phyloP scores from a whole-genome alignment of 2,329 filamentous ascomycete genomes.

The Hymenoscyphus salicellus region DNA sequence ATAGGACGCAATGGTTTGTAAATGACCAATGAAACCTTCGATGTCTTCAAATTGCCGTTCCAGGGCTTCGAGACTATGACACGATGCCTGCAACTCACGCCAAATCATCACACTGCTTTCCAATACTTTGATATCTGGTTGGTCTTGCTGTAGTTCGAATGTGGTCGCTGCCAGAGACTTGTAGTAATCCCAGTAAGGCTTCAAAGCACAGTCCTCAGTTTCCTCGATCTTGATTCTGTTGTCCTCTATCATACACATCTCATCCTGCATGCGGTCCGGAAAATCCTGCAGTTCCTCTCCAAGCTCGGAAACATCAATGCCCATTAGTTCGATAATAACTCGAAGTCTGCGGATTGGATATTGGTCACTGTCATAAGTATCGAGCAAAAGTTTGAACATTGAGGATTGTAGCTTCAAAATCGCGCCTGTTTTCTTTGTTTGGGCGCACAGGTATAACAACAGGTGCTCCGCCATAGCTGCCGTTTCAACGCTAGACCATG shows the following conservation, averaged over 20 bases:
- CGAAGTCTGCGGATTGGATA: constrained; percentile 36
- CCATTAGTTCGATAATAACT: constrained; percentile 27
- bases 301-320: constrained; percentile 20
- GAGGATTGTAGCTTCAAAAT: constrained; percentile 21
- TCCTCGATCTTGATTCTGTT: constrained; percentile 12
- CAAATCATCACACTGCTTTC: constrained; percentile 30
- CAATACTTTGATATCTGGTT: constrained; percentile 27
- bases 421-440: constrained; percentile 17
- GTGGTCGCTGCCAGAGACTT: constrained; percentile 27
- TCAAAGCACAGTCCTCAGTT: constrained; percentile 29
- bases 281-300: constrained; percentile 11
- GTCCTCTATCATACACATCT: constrained; percentile 18
- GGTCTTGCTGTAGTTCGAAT: constrained; percentile 29
- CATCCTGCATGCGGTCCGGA: constrained; percentile 7
- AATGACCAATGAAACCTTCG: constrained; percentile 47
- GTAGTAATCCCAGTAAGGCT: constrained; percentile 27
- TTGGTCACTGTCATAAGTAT: constrained; percentile 27
- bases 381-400: constrained; percentile 27
- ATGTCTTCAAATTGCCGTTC: constrained; percentile 47
- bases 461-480: constrained; percentile 60
- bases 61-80: constrained; percentile 43
- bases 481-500: constrained; percentile 48
- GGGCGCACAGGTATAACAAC: constrained; percentile 44
- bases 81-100: constrained; percentile 42
- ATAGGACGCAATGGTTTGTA: constrained; percentile 54